phyloP scores from a whole-genome alignment of 169 alveolate genomes.

The Plasmodium blacklocki region DNA sequence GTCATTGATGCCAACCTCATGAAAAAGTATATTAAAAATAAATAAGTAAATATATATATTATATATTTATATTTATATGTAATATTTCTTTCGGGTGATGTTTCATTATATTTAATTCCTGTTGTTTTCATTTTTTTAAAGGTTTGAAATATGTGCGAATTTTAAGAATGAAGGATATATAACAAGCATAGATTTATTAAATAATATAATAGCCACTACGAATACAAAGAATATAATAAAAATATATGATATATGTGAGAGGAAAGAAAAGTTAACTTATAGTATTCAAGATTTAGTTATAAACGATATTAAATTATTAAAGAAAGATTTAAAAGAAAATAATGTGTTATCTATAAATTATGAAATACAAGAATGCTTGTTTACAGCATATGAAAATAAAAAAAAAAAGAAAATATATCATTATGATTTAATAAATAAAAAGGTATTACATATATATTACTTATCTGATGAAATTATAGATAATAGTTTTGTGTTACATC shows the following conservation, averaged over 20 bases:
- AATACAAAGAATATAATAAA: conserved; percentile 42
- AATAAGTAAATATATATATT: not conserved
- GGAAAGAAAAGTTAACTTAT: conserved; percentile 42
- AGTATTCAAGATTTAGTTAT: conserved; percentile 56
- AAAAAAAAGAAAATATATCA: conserved; percentile 57
- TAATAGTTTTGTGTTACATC: conserved; percentile 53
- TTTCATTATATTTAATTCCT: not conserved
- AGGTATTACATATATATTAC: conserved; percentile 48
- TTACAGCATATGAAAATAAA: conserved; percentile 39
- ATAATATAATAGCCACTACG: conserved; percentile 47
- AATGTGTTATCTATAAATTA: not conserved
- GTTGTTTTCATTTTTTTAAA: not conserved
- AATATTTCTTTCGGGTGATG: not conserved
- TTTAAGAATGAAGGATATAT: conserved; percentile 59
- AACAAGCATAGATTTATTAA: conserved; percentile 47
- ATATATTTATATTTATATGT: not conserved
- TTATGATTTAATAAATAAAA: conserved; percentile 32
- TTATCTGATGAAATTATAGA: conserved; percentile 35
- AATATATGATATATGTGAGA: conserved; percentile 53
- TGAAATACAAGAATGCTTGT: conserved; percentile 41
- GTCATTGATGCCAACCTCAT: no score
- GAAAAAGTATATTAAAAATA: no score
- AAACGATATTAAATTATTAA: conserved; percentile 48
- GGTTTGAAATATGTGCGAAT: conserved; percentile 45
- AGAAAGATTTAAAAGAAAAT: conserved; percentile 11